Conservation (phyloP, 1,284 basidiomycete species). For the Athelia psychrophila region DNA sequence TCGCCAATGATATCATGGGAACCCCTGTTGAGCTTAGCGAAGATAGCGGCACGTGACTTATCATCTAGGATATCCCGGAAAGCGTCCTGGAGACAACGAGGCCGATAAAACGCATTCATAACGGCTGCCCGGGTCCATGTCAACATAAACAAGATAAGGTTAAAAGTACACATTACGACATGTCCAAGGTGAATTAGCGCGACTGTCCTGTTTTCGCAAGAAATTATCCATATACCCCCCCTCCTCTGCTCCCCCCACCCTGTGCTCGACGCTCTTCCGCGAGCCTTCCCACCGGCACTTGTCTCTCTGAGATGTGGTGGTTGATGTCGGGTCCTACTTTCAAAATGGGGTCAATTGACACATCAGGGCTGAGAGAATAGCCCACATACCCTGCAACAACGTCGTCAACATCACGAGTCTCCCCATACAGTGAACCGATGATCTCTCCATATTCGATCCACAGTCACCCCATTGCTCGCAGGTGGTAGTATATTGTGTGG, state of each 20-base stretch:
- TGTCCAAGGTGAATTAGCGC: not conserved
- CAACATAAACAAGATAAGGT: not conserved
- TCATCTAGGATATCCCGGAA: too few relatives aligned
- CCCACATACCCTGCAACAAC: not conserved
- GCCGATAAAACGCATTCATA: too few relatives aligned
- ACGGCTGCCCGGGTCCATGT: too few relatives aligned
- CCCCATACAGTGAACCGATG: slow-evolving; percentile 61
- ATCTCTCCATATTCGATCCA: slow-evolving; percentile 66
- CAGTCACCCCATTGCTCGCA: slow-evolving; percentile 51
- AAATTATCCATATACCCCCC: not conserved
- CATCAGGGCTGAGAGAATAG: too few relatives aligned
- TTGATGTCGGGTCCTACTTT: not conserved
- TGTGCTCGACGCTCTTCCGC: not conserved
- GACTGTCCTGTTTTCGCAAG: not conserved
- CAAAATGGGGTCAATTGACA: not conserved
- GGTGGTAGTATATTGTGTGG: slow-evolving; percentile 26
- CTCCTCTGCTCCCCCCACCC: not conserved
- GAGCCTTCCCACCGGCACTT: not conserved
- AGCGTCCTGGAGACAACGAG: too few relatives aligned
- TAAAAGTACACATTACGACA: slow-evolving; percentile 1
- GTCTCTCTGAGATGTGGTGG: not conserved
- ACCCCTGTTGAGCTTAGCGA: too few relatives aligned
- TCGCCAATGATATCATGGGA: too few relatives aligned
- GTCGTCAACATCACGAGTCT: slow-evolving; percentile 23
- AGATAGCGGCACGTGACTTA: too few relatives aligned